Conservation (phyloP, 202 grass and related monocot genomes). For the Eragrostis tef region DNA sequence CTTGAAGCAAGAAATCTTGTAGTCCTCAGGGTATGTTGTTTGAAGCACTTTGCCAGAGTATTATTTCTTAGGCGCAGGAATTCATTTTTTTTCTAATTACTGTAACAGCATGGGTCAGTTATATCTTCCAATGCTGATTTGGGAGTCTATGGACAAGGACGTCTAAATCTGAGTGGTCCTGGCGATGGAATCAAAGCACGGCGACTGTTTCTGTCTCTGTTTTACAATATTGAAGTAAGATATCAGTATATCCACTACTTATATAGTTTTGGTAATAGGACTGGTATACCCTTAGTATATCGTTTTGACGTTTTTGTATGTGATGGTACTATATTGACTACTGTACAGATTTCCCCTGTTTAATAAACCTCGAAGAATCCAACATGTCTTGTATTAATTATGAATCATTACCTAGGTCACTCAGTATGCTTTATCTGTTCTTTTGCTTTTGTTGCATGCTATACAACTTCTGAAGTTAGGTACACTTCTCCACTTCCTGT, state of each 20-base stretch:
- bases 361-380: neutral
- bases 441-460: too few species aligned
- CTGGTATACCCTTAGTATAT: too few species aligned
- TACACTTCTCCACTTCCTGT: too few species aligned
- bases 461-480: too few species aligned
- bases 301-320: too few species aligned
- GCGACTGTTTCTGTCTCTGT: constrained; percentile 83
- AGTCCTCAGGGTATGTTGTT: constrained; percentile 82
- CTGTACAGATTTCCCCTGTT: neutral
- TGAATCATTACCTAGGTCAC: too few species aligned
- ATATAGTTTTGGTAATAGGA: constrained; percentile 1
- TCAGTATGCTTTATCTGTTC: constrained; percentile 11
- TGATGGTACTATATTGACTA: constrained; percentile 17
- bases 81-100: constrained; percentile 44
- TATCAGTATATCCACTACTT: constrained; percentile 22
- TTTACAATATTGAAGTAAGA: constrained; percentile 99
- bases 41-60: constrained; percentile 12
- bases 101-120: constrained; percentile 88
- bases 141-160: constrained; percentile 97
- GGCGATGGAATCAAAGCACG: constrained; percentile 95
- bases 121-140: constrained; percentile 96
- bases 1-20: constrained; percentile 97
- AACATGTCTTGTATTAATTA: constrained; percentile 14
- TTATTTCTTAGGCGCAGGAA: constrained; percentile 33
- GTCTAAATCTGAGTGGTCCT: constrained; percentile 88